A percentile compares a stretch with the other conserved stretches of the same genome.
Evolutionary conservation across 306 rosid species (phyloP).

Genomic region (Castanea mollissima): DNA sequence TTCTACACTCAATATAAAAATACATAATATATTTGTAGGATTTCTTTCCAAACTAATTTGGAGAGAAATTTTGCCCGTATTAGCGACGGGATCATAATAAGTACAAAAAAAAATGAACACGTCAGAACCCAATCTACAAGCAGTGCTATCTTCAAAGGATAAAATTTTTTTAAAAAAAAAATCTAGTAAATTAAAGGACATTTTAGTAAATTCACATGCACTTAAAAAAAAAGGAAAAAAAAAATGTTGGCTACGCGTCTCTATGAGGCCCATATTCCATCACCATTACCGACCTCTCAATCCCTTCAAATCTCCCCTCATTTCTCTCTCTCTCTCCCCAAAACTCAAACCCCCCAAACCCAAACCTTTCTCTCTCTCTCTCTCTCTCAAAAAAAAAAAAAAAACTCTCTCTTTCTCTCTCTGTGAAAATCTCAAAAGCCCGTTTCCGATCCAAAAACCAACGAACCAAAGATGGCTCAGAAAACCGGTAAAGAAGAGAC

Average conservation of each 20-base stretch:
- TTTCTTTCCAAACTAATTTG: too few species aligned
- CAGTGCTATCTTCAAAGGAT: not conserved
- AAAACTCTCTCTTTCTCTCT: slow-evolving; percentile 13
- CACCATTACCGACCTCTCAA: slow-evolving; percentile 64
- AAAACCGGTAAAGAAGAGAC: slow-evolving; percentile 82
- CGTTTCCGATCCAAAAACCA: not conserved
- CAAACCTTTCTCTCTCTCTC: slow-evolving; percentile 3
- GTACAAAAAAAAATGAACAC: slow-evolving; percentile 4
- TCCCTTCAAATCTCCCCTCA: slow-evolving; percentile 47
- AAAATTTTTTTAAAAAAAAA: too few species aligned
- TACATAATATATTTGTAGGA: too few species aligned
- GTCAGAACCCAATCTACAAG: slow-evolving; percentile 28
- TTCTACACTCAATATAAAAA: too few species aligned
- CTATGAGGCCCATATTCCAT: slow-evolving; percentile 71
- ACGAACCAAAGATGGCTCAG: slow-evolving; percentile 48
- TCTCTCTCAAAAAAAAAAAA: too few species aligned
- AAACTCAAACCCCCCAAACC: not conserved
- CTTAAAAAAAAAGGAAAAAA: slow-evolving; percentile 11
- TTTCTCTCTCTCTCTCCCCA: slow-evolving; percentile 15
- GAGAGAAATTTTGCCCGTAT: too few species aligned
- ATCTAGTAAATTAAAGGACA: slow-evolving; percentile 1
- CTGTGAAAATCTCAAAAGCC: not conserved
- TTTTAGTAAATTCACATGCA: too few species aligned
- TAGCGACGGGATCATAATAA: too few species aligned
- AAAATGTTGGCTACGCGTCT: slow-evolving; percentile 68